Base-by-base conservation (phyloP, 495 filamentous ascomycete genomes). In the Elaphomyces granulatus region DNA sequence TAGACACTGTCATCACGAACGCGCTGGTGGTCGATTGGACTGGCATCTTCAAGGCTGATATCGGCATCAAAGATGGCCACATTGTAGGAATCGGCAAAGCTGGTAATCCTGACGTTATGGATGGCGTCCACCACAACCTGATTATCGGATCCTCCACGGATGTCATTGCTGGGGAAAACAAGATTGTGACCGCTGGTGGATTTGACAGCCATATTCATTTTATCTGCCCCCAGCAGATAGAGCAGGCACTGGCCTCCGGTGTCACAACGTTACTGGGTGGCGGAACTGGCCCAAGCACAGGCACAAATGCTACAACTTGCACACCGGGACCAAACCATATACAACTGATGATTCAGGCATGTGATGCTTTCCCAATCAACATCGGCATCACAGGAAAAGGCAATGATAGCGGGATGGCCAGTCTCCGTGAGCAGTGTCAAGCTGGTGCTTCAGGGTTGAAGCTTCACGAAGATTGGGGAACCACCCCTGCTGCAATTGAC, bases 381-480 rank as follows among this genome's bases (percentile, higher is more conserved):
- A 59, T 93, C 43, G 90, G 86, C 20, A 87, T 98, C 43, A 98
- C 92, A 0, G 88, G 85, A 36, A 98, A 98, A 64, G 90, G 90
- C 32, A 98, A 95, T 55, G 92, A 98, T 63, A 77, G 74, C 52
- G 68, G 67, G n/a, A 68, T 70, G 0, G 45, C 52, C 4, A 85
- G 82, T 8, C 74, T 98, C 8, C 70, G 72, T 18, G 84, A 94
- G 43, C 87, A 95, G 61, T 71, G 83, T 45, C 54, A 68, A 38
- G 90, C 90, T 3, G 90, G 90, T 23, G 87, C 77, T 8, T 84
- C 83, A 36, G 90, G 90, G 20, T 68, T 98, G 39, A 98, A 98
- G 60, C 74, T 98, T 6, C 90, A 98, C 54, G 90, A 98, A 60
- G 90, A 98, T 64, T 98, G 90, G 90, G 90, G 90, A 34, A 78